Evolutionary conservation across 148 eudicot species (phyloP).

Genomic region (Nepenthes mirabilis): DNA sequence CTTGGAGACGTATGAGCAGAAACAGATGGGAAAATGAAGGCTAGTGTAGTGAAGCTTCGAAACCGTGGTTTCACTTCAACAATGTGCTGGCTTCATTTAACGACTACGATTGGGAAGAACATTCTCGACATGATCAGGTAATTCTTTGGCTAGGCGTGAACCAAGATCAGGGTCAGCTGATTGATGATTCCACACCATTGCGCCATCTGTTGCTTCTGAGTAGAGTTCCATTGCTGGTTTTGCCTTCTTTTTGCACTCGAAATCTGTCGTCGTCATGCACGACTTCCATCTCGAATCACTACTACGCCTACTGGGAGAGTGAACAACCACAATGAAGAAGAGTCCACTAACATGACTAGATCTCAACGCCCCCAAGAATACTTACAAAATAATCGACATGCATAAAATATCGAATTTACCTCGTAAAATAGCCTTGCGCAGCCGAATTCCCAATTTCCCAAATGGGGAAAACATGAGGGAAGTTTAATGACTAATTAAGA

Average conservation of each 20-base stretch:
- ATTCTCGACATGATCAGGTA: constrained; percentile 46
- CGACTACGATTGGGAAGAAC: constrained; percentile 45
- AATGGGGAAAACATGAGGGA: constrained; percentile 20
- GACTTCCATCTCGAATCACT: constrained; percentile 34
- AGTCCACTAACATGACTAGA: too few relatives aligned
- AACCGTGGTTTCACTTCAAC: constrained; percentile 59
- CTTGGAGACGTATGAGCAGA: not conserved
- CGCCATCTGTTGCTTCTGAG: constrained; percentile 44
- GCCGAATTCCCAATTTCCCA: constrained; percentile 39
- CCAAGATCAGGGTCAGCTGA: constrained; percentile 52
- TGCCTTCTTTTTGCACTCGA: constrained; percentile 38
- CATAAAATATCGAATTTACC: constrained; percentile 8
- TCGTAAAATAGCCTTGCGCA: constrained; percentile 39
- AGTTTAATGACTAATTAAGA: too few relatives aligned
- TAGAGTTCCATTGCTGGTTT: constrained; percentile 39
- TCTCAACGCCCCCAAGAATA: not conserved
- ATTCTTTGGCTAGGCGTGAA: constrained; percentile 44
- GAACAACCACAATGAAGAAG: not conserved
- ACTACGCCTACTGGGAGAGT: constrained; percentile 13
- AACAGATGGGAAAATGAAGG: too few relatives aligned
- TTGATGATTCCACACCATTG: constrained; percentile 37
- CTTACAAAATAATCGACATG: not conserved
- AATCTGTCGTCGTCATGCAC: constrained; percentile 17
- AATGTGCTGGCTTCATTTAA: constrained; percentile 34
- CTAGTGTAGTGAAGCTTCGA: not conserved